Conservation (phyloP, 768 basidiomycete species). For the Antrodiella citrinella region DNA sequence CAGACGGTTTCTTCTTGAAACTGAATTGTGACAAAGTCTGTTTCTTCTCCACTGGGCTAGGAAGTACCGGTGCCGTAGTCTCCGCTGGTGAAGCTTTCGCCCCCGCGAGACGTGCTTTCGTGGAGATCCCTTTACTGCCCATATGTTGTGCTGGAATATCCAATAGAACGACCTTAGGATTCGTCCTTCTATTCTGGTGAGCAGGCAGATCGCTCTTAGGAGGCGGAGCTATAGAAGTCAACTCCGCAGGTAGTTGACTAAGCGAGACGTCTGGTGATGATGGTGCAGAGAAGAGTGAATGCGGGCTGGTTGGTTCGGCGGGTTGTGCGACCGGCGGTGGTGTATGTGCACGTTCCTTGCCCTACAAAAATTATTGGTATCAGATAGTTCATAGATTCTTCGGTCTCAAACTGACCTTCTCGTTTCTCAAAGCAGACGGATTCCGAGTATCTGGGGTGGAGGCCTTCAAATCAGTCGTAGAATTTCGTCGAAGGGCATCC, state of each 20-base stretch:
- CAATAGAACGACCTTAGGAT: constrained; percentile 6
- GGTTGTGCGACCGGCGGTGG: no score
- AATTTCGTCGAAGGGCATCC: no score
- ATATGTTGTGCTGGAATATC: neutral
- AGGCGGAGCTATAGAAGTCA: no score
- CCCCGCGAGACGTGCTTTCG: no score
- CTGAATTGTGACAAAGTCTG: no score
- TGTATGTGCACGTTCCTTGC: neutral
- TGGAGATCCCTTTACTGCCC: no score
- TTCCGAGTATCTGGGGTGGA: no score
- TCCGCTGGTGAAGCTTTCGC: no score
- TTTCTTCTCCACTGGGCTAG: no score
- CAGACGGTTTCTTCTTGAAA: constrained; percentile 12
- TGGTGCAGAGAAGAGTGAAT: neutral
- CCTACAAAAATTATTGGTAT: neutral
- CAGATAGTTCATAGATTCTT: neutral
- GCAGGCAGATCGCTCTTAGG: neutral
- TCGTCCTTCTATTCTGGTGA: constrained; percentile 1
- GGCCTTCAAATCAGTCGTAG: no score
- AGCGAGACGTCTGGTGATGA: neutral
- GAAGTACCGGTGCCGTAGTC: no score
- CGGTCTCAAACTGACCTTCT: neutral
- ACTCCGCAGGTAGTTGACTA: neutral
- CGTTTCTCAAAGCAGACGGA: no score
- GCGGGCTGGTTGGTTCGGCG: neutral